A percentile compares a stretch with the other conserved stretches of the same genome.
Evolutionary conservation across 345 rosid genomes (phyloP).

Genomic region (Garcia nutans): DNA sequence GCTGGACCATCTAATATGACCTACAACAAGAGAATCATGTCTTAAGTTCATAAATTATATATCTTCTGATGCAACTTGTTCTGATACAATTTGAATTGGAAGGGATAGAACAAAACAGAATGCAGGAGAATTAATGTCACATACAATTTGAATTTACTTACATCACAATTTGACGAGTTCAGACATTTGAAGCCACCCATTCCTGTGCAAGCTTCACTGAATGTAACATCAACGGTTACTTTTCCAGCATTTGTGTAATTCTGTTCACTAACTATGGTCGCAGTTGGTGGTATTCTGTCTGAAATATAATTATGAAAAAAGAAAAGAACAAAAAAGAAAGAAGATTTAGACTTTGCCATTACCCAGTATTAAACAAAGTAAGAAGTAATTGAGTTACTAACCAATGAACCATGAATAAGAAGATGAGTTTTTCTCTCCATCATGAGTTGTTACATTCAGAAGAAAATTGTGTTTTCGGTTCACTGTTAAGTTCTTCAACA

Average conservation of each 20-base stretch:
- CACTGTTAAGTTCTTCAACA: conserved; percentile 36
- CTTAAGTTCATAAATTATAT: background rate
- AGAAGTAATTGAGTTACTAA: conserved; percentile 20
- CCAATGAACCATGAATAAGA: conserved; percentile 56
- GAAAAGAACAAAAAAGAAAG: background rate
- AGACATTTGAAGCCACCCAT: conserved; percentile 49
- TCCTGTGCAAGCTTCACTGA: conserved; percentile 50
- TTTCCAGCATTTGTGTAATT: conserved; percentile 43
- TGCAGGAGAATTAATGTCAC: no score
- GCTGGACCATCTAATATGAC: conserved; percentile 43
- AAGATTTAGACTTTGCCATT: background rate
- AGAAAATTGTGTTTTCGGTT: conserved; percentile 41
- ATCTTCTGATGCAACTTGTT: background rate
- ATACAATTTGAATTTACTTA: conserved; percentile 22
- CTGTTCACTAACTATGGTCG: conserved; percentile 38
- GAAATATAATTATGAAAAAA: conserved; percentile 7
- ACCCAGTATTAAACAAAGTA: background rate
- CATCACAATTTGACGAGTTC: conserved; percentile 51
- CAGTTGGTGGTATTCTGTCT: conserved; percentile 54
- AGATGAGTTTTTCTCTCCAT: conserved; percentile 46
- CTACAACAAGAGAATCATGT: conserved; percentile 24
- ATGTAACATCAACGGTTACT: conserved; percentile 36
- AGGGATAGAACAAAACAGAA: no score
- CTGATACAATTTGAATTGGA: background rate
- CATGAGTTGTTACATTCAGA: conserved; percentile 39